phyloP scores from a whole-genome alignment of 2,329 filamentous ascomycete species.

The Hysterium pulicare region DNA sequence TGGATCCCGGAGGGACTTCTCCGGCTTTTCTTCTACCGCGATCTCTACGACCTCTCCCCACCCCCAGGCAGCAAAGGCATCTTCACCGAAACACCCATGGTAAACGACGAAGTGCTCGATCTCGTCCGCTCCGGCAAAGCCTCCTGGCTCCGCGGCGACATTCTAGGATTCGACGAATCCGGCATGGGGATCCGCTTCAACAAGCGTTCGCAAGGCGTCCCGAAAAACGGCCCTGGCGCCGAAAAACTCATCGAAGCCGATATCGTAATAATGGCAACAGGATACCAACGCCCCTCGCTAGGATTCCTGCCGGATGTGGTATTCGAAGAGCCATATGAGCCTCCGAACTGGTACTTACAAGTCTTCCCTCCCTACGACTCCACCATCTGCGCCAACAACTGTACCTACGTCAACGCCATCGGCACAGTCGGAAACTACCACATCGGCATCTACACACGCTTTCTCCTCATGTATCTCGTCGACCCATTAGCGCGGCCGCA shows the following conservation, averaged over 20 bases:
- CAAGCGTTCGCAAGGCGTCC: conserved; percentile 66
- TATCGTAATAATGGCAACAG: conserved; percentile 79
- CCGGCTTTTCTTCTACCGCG: conserved; percentile 77
- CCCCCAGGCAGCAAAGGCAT: conserved; percentile 57
- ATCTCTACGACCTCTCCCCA: conserved; percentile 71
- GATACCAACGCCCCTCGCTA: conserved; percentile 71
- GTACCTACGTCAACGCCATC: conserved; percentile 77
- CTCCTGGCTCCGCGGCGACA: conserved; percentile 79
- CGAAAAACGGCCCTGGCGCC: conserved; percentile 69
- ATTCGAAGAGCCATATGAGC: conserved; percentile 69
- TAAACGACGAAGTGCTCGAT: conserved; percentile 76
- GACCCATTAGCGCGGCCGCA: conserved; percentile 73
- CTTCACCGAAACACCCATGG: conserved; percentile 85
- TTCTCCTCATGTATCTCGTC: conserved; percentile 80
- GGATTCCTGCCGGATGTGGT: conserved; percentile 70
- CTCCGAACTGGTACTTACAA: conserved; percentile 86
- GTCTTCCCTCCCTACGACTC: conserved; percentile 75
- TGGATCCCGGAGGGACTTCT: conserved; percentile 76
- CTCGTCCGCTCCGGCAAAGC: conserved; percentile 69
- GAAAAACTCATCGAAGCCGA: conserved; percentile 67
- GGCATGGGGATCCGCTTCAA: conserved; percentile 70
- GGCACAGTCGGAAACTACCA: conserved; percentile 84
- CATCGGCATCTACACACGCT: conserved; percentile 83
- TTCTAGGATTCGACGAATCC: conserved; percentile 60
- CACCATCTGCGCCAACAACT: conserved; percentile 76